Evolutionary conservation across 2,329 filamentous ascomycete species (phyloP), one percentile per base, ranked within the genome.

Genomic region (Alternaria longipes): DNA sequence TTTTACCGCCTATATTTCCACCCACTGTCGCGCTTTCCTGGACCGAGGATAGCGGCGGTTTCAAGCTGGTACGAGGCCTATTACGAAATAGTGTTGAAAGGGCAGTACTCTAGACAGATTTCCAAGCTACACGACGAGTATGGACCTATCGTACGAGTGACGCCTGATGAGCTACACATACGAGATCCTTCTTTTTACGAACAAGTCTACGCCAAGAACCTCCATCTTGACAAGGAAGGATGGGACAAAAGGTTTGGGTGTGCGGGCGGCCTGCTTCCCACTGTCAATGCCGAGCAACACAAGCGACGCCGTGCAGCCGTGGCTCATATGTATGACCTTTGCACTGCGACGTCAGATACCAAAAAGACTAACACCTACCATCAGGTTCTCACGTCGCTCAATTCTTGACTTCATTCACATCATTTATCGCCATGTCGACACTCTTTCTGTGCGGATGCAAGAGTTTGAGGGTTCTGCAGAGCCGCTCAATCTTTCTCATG

Each of bases 11-110:
- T 81, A 20, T 81, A 76, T 67, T 74, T 83, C 45, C 81, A 83
- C 47, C 82, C 83, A 1, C 74, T 84, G 3, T 71, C 78, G 44
- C 78, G 77, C 44, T 82, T 80, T 62, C 82, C 82, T 2, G 83
- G 82, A 2, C 82, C 83, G 1, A 69, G 54, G 30, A 53, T 72
- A 14, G 76, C 75, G 11, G 75, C 75, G 8, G 62, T 72, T 12
- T 73, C 74, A 20, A 70, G 63, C 22, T 76, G 69, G 71, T 78
- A 78, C 52, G 75, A 78, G 53, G 76, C 73, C 28, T 78, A 78
- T 63, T 78, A 67, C 46, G 76, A 78, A 51, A 73, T 78, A 26
- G 56, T 73, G 14, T 57, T 68, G 22, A 70, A 67, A 30, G 76
- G 75, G 8, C 72, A 76, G 60, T 78, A 76, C 55, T 74, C 70